A percentile compares a stretch with the other conserved stretches of the same genome.
Conservation (phyloP, 345 rosid genomes). For the Gossypium herbaceum region DNA sequence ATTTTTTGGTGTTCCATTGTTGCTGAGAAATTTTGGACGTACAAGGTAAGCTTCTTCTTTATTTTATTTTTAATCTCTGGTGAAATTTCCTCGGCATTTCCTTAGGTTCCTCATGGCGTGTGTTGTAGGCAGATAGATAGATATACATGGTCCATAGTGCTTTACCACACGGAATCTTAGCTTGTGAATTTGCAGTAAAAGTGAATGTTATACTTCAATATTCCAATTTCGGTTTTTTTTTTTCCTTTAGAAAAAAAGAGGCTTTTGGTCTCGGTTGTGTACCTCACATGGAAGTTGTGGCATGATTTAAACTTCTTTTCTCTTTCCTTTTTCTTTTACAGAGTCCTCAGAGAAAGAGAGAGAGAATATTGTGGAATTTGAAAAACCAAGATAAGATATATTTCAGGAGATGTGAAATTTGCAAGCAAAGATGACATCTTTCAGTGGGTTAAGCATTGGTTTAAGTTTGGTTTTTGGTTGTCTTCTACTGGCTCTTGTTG, state of each 20-base stretch:
- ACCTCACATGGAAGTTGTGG: slow-evolving; percentile 2
- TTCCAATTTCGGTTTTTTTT: background rate
- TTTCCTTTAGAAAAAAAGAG: background rate
- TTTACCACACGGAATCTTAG: slow-evolving; percentile 12
- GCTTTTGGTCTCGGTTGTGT: background rate
- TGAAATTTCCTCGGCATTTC: slow-evolving; percentile 17
- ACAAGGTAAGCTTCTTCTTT: slow-evolving; percentile 14
- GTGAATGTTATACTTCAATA: background rate
- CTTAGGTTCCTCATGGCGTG: slow-evolving; percentile 22
- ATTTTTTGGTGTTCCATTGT: slow-evolving; percentile 8
- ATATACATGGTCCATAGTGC: slow-evolving; percentile 4
- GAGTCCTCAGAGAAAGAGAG: background rate
- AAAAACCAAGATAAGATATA: slow-evolving; percentile 1
- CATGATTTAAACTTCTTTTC: background rate
- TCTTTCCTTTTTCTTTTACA: background rate
- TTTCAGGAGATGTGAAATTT: slow-evolving; percentile 46
- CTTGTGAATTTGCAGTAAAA: slow-evolving; percentile 12
- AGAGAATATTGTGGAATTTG: slow-evolving; percentile 3
- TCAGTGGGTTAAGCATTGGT: slow-evolving; percentile 66
- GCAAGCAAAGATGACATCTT: slow-evolving; percentile 43
- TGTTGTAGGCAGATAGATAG: slow-evolving; percentile 17
- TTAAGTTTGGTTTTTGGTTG: slow-evolving; percentile 67
- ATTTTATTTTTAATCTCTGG: background rate
- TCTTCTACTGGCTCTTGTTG: slow-evolving; percentile 66
- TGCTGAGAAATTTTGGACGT: slow-evolving; percentile 7